A percentile compares a stretch with the other conserved stretches of the same genome.
Conservation (phyloP, 2,329 filamentous ascomycete species). For the Teratosphaeria destructans region DNA sequence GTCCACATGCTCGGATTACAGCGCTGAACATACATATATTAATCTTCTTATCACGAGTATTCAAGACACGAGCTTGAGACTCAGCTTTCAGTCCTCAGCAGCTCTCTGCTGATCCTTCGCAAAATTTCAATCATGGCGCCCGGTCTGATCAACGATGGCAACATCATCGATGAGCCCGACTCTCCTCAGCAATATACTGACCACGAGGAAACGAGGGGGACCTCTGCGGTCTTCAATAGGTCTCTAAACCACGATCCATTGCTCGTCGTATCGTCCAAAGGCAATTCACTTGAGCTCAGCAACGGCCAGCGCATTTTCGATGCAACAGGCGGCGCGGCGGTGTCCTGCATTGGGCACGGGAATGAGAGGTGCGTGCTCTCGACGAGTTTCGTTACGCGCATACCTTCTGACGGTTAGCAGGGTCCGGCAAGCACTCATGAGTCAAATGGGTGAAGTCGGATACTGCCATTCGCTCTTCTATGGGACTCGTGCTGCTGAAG, state of each 20-base stretch:
- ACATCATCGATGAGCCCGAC: conserved; percentile 7
- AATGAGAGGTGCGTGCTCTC: conserved; percentile 35
- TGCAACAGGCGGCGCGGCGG: conserved; percentile 62
- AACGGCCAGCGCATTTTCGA: conserved; percentile 57
- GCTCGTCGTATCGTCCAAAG: conserved; percentile 39
- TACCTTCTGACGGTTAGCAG: conserved; percentile 6
- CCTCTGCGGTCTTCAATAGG: conserved; percentile 41
- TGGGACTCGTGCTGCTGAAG: conserved; percentile 42
- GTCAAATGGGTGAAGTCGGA: conserved; percentile 48
- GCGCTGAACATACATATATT: background rate
- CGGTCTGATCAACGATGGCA: conserved; percentile 15
- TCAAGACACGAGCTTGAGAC: background rate
- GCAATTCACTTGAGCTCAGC: conserved; percentile 42
- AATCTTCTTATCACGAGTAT: background rate
- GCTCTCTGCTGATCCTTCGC: background rate
- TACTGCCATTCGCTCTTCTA: conserved; percentile 54
- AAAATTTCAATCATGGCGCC: background rate
- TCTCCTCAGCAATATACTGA: background rate
- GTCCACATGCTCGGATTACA: background rate
- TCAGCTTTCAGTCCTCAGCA: background rate
- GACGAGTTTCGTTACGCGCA: background rate
- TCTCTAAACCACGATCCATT: conserved; percentile 38
- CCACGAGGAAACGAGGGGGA: background rate
- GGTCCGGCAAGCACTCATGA: conserved; percentile 48
- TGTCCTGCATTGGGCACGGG: conserved; percentile 60